Base-by-base conservation (phyloP, 1,139 yeast genomes). In the Saccharomyces hybrid region DNA sequence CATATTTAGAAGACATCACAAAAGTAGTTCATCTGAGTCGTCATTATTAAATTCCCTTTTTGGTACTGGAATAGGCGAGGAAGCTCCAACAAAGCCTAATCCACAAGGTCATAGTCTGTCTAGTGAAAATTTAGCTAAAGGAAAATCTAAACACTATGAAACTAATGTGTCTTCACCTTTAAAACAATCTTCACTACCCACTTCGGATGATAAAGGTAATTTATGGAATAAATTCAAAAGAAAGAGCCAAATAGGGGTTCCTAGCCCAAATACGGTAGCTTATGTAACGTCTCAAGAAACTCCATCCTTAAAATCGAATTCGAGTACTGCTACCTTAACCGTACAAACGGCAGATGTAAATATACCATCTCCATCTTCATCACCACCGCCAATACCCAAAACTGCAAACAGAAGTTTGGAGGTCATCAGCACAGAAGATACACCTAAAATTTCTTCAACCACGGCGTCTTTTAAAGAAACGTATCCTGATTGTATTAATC, bases 1-100 rank as follows among this genome's bases (percentile, higher is more conserved):
- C 38, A 76, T 85, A 55, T 83, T 84, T 68, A 74, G 86, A 57
- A 78, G 81, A 57, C 86, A 81, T 61, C 75, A 80, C 49, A 76
- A 83, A 57, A 75, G 84, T 13, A 78, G 77, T 51, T 80, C 87
- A 0, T 79, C 81, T 0, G 87, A 81, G 52, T 76, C 82, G 1
- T 75, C 80, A 1, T 51, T 74, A 5, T 66, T 74, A 54, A 73
- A 70, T 26, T 59, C 73, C 2, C 55, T 73, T 8, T 71, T 71
- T 55, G 69, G 68, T 27, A 53, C 60, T 5, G 48, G 56, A 8
- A 52, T 31, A 48, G 38, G 38, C 46, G 32, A 54, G 1, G 55
- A 52, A 28, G 41, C 52, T 11, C 54, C 52, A 25, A 57, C 53
- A 16, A 49, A 49, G 11, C 47, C 50, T 23, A 56, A 52, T 5